Base-by-base conservation (phyloP, 345 rosid species). In the Eucalyptus camaldulensis region DNA sequence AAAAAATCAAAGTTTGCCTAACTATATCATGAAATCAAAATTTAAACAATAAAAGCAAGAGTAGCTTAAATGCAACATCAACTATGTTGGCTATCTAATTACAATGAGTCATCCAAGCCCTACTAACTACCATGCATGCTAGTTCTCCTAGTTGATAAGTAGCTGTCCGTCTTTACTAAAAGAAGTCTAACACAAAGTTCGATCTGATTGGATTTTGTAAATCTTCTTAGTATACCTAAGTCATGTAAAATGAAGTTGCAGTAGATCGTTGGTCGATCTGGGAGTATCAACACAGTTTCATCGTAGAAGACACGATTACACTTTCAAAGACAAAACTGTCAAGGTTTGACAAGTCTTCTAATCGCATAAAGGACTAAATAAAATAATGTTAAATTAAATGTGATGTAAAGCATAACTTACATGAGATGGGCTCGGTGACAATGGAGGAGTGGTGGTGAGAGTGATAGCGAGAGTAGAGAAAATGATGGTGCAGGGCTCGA, bases 371-470 rank as follows among this genome's bases (percentile, higher is more conserved):
- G 21, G 40, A 9, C 58, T 19, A 49, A 49, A 49, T 13, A 13
- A 49, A 49, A 49, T 13, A 4, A 85, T 3, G 19, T 44, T 33
- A n/a, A 25, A 10, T 11, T 27, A 60, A 27, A 12, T 11, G 69
- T 27, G 47, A 54, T n/a, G 49, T 45, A 22, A 49, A 49, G 49
- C 15, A n/a, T 7, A 10, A 24, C 92, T 86, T 91, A 95, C 96
- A 93, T 2, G 97, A 91, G 53, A 94, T 94, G 10, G 97, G 96
- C 91, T 95, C 93, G 80, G 97, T 96, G 91, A 91, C 96, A 4
- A 94, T 94, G 58, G 96, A 96, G 17, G 97, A 94, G 81, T 96
- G 97, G 89, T 96, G 99, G 81, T 96, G 99, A 13, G 99, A 96
- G 80, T 96, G 98, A 85, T 96, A 96, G 33, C 97, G 96, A 83